Conservation (phyloP, 805 yeast genomes). For the Yamadazyma sp. region DNA sequence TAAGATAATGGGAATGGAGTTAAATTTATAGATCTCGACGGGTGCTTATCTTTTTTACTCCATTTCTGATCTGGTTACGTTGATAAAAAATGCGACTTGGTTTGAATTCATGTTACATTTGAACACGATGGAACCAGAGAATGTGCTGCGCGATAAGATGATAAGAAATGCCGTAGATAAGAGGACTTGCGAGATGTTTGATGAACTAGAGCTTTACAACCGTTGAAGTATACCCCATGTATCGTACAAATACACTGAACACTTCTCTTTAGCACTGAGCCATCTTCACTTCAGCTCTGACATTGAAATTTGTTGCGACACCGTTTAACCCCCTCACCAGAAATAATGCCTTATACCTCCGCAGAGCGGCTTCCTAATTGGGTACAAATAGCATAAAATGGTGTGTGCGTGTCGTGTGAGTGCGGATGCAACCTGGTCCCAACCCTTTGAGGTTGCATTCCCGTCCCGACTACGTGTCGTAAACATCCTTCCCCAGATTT, state of each 20-base stretch:
- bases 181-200: background rate
- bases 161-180: background rate
- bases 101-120: constrained; percentile 7
- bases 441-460: constrained; percentile 3
- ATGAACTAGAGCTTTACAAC: background rate
- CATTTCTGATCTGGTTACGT: constrained; percentile 4
- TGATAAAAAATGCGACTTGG: constrained; percentile 7
- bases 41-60: constrained; percentile 1
- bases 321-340: background rate
- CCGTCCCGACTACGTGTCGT: too few relatives aligned
- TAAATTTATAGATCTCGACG: background rate
- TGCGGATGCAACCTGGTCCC: background rate
- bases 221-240: too few relatives aligned
- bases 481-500: too few relatives aligned
- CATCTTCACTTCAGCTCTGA: background rate
- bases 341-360: constrained; percentile 4
- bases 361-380: constrained; percentile 2
- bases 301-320: background rate
- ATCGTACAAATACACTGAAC: background rate
- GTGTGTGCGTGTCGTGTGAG: too few relatives aligned
- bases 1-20: too few relatives aligned
- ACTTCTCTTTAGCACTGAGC: background rate
- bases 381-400: background rate
- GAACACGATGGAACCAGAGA: background rate
- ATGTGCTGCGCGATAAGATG: constrained; percentile 1